Percentiles rank a stretch among this genome's conserved stretches.
Conservation (phyloP, 148 eudicot genomes). For the Cornus florida region DNA sequence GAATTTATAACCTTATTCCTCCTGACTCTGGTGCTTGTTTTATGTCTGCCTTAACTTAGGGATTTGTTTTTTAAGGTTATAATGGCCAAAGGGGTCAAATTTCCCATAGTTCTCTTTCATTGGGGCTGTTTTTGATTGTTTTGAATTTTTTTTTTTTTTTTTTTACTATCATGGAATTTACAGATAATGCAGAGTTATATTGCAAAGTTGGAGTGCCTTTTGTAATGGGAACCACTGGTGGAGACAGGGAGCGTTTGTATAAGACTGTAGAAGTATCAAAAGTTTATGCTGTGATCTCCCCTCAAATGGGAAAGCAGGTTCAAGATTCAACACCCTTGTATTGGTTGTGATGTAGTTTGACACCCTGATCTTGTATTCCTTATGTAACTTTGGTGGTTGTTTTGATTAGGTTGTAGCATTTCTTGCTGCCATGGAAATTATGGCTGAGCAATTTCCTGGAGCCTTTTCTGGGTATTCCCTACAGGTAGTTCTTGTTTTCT, state of each 20-base stretch:
- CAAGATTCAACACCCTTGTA: neutral
- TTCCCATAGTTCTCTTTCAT: no score
- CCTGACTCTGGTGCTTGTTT: no score
- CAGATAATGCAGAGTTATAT: slow-evolving; percentile 86
- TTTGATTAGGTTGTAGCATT: slow-evolving; percentile 84
- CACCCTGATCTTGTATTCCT: neutral
- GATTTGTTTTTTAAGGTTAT: no score
- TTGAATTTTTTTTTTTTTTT: neutral
- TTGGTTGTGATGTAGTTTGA: neutral
- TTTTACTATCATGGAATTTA: slow-evolving; percentile 9
- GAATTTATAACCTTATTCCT: no score
- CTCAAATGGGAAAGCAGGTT: slow-evolving; percentile 99
- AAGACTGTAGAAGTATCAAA: slow-evolving; percentile 75
- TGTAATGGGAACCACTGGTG: slow-evolving; percentile 99
- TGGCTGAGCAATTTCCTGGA: slow-evolving; percentile 94
- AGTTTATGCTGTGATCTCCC: slow-evolving; percentile 84
- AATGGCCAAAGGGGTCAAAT: no score
- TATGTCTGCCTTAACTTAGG: no score
- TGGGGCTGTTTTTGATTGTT: neutral
- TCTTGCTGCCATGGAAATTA: slow-evolving; percentile 94
- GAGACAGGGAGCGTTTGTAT: slow-evolving; percentile 78
- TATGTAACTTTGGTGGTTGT: slow-evolving; percentile 1
- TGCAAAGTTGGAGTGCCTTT: slow-evolving; percentile 95
- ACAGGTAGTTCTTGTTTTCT: slow-evolving; percentile 35
- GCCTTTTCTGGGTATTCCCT: slow-evolving; percentile 85